phyloP scores from a whole-genome alignment of 108 stramenopile genomes.

The Nitzschia putrida region DNA sequence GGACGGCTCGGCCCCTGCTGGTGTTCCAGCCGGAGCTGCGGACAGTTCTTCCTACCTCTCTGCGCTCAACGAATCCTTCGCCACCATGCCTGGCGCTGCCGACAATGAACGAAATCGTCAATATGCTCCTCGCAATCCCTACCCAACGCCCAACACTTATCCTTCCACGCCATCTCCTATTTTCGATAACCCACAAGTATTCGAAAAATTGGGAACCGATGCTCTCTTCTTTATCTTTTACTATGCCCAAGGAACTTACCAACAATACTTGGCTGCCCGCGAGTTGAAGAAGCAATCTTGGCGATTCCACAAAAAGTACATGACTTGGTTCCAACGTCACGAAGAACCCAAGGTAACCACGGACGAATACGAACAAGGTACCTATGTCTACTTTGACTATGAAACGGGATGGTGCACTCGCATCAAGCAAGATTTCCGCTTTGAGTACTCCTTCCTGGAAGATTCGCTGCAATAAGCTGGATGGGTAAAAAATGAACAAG shows the following conservation, averaged over 20 bases:
- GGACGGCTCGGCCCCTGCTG: slow-evolving; percentile 31
- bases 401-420: slow-evolving; percentile 98
- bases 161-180: slow-evolving; percentile 82
- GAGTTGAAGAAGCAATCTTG: slow-evolving; percentile 98
- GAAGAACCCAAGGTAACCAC: slow-evolving; percentile 95
- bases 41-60: slow-evolving; percentile 31
- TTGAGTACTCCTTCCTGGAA: slow-evolving; percentile 96
- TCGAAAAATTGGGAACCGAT: slow-evolving; percentile 96
- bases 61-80: slow-evolving; percentile 71
- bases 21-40: slow-evolving; percentile 19
- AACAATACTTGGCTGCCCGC: slow-evolving; percentile 96
- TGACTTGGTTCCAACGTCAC: slow-evolving; percentile 99
- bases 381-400: slow-evolving; percentile 99
- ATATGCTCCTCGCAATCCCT: slow-evolving; percentile 93
- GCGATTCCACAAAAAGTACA: slow-evolving; percentile 99
- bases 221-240: slow-evolving; percentile 99
- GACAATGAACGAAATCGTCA: slow-evolving; percentile 67
- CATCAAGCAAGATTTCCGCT: slow-evolving; percentile 96
- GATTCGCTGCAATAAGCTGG: slow-evolving; percentile 76
- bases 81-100: slow-evolving; percentile 62
- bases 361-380: slow-evolving; percentile 98
- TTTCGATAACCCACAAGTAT: slow-evolving; percentile 92
- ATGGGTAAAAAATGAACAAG: background rate
- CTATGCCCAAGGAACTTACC: slow-evolving; percentile 97
- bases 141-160: slow-evolving; percentile 88